Evolutionary conservation across 768 basidiomycete species (phyloP), one percentile per base, ranked within the genome.

Genomic region (Panaeolus cyanescens): DNA sequence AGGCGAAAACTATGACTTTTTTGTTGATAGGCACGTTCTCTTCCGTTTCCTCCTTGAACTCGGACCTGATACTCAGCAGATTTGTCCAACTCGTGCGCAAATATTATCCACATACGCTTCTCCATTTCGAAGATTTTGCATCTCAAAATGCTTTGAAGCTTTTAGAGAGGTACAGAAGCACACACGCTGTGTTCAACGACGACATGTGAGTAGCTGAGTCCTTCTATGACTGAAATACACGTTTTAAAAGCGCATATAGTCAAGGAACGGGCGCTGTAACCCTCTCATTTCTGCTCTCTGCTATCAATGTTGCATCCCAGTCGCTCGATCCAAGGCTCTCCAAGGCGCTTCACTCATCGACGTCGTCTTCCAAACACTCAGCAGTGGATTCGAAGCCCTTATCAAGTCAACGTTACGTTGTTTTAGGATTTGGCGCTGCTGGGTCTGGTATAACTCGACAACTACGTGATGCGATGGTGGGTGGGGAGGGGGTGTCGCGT

Each of bases 71-170:
- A 39, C 34, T 25, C 25, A 32, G 17, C 62, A 90, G 89, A 66
- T 92, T 95, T 67, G 85, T 93, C 3, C 87, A 89, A 64, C 79
- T 93, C 10, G 86, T 93, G 6, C 81, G 87, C 50, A 93, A 92
- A 70, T 72, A 93, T 69, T 81, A 84, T 63, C 89, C 90, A 0
- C 76, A 81, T 25, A 78, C 81, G 68, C 79, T 94, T 3, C 75
- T 92, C 3, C 93, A 96, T 70, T 93, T 95, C 59, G 93, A 95
- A 69, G 92, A 95, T 67, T 93, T 93, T 62, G 92, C 92, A 3
- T 86, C 91, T 2, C 80, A 81, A 30, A 93, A 94, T 63, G 92
- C 93, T 0, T 84, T 90, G 61, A 74, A 84, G 17, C 71, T 94
- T 1, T 78, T 95, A 34, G 79, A 86, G 39, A 75, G 77, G 36